Base-by-base conservation (phyloP, 2,329 filamentous ascomycete genomes). In the Paecilomyces sp. region DNA sequence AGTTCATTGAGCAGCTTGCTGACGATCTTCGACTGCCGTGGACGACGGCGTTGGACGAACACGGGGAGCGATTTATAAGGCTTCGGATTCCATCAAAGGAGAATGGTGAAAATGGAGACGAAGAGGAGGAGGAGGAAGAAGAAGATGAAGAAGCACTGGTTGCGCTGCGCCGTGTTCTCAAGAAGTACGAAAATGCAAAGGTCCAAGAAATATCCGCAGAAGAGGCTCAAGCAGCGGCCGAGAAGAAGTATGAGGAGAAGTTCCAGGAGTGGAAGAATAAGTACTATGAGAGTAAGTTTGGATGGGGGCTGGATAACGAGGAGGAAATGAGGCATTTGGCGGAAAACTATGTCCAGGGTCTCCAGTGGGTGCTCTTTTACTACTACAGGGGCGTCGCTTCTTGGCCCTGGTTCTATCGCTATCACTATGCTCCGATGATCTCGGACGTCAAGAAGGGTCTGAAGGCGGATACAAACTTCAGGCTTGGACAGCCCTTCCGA, bases 341-440 rank as follows among this genome's bases (percentile, higher is more conserved):
- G 28, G 92, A 97, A 75, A 99, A 97, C 76, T 99, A 99, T 69
- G 92, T 99, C 6, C 91, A 99, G 76, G 94, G 94, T 62, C 79
- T 99, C 62, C 94, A 99, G 74, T 99, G 94, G 95, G 94, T 99
- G 52, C 80, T 99, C 56, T 97, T 89, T 75, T 99, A 99, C 79
- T 99, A 99, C 77, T 99, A 99, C 77, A 88, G 88, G 58, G 94
- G 94, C 63, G 94, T 99, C 61, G 94, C 91, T 15, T 97, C 93
- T 12, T 99, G 94, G 94, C 92, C 94, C 13, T 99, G 94, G 94
- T 99, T 90, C 77, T 99, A 97, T 75, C 82, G 83, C 62, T 99
- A 96, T 75, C 95, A 99, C 76, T 99, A 99, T 75, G 90, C 95
- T 9, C 94, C 94, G 1, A 91, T 97, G 85, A 99, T 97, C 60